A percentile compares a stretch with the other conserved stretches of the same genome.
Evolutionary conservation across 2,329 filamentous ascomycete species (phyloP).

Genomic region (Hansfordia pulvinata): DNA sequence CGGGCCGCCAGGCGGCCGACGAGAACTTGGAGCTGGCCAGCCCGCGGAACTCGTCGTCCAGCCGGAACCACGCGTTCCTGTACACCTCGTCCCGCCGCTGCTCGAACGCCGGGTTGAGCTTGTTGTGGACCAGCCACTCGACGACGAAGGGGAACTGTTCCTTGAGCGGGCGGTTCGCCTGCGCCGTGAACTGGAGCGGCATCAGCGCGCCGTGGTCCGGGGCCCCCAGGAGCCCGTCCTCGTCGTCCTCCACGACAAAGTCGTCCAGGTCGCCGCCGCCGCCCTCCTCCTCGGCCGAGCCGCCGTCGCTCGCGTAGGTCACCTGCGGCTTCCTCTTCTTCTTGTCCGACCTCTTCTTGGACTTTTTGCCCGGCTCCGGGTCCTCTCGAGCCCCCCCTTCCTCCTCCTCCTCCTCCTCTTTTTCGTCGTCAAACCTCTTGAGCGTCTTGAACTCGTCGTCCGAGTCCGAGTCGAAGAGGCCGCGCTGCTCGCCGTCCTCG

Average conservation of each 20-base stretch:
- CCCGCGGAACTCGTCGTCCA: conserved; percentile 57
- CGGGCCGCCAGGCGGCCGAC: conserved; percentile 54
- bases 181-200: conserved; percentile 55
- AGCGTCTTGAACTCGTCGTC: conserved; percentile 14
- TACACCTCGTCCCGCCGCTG: conserved; percentile 49
- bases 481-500: conserved; percentile 31
- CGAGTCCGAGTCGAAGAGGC: conserved; percentile 19
- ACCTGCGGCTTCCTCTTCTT: conserved; percentile 15
- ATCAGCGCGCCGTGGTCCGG: conserved; percentile 45
- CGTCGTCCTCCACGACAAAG: conserved; percentile 54
- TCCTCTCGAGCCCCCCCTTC: conserved; percentile 1
- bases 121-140: conserved; percentile 72
- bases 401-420: conserved; percentile 10
- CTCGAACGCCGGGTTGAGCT: conserved; percentile 58
- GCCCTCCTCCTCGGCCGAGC: background rate
- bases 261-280: conserved; percentile 29
- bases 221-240: conserved; percentile 39
- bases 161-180: conserved; percentile 52
- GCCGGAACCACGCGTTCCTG: conserved; percentile 52
- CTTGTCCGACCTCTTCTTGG: conserved; percentile 5
- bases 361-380: conserved; percentile 4
- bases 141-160: conserved; percentile 63
- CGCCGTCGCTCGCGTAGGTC: conserved; percentile 13
- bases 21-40: conserved; percentile 58
- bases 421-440: conserved; percentile 19